Evolutionary conservation across 768 basidiomycete genomes (phyloP).

Genomic region (Dentipellis fragilis): DNA sequence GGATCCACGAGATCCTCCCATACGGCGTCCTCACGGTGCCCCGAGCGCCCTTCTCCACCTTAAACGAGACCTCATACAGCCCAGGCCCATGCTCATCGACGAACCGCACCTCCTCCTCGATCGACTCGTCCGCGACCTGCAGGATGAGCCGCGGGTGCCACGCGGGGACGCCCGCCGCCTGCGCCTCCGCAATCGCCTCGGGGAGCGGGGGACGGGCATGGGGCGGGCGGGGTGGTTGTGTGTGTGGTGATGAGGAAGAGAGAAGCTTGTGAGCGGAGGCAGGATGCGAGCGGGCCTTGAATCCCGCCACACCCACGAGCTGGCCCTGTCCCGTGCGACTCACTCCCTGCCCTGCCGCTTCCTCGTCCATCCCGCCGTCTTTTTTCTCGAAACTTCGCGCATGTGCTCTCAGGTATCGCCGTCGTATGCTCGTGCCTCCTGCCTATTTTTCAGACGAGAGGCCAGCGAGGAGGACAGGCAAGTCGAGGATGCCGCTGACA

Average conservation of each 20-base stretch:
- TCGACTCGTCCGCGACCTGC: slow-evolving; percentile 19
- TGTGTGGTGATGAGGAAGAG: slow-evolving; percentile 11
- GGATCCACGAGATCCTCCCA: slow-evolving; percentile 37
- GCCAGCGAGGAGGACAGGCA: background rate
- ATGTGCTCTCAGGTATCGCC: background rate
- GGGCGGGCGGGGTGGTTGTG: background rate
- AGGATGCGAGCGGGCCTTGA: slow-evolving; percentile 15
- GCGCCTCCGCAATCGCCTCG: background rate
- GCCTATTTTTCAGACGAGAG: slow-evolving; percentile 10
- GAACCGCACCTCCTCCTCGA: slow-evolving; percentile 26
- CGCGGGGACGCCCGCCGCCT: background rate
- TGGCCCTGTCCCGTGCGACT: slow-evolving; percentile 9
- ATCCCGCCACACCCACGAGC: slow-evolving; percentile 16
- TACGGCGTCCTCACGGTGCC: slow-evolving; percentile 34
- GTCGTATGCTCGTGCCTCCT: background rate
- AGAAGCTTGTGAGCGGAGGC: slow-evolving; percentile 10
- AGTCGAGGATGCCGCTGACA: background rate
- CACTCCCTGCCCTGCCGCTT: background rate
- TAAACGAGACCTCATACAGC: slow-evolving; percentile 47
- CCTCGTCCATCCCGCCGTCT: background rate
- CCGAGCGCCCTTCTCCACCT: slow-evolving; percentile 23
- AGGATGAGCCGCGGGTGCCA: slow-evolving; percentile 25
- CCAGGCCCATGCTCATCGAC: slow-evolving; percentile 22
- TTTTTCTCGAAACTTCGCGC: background rate
- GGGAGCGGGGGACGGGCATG: slow-evolving; percentile 5